phyloP scores from a whole-genome alignment of 306 rosid species.

The Boehmeria nivea region DNA sequence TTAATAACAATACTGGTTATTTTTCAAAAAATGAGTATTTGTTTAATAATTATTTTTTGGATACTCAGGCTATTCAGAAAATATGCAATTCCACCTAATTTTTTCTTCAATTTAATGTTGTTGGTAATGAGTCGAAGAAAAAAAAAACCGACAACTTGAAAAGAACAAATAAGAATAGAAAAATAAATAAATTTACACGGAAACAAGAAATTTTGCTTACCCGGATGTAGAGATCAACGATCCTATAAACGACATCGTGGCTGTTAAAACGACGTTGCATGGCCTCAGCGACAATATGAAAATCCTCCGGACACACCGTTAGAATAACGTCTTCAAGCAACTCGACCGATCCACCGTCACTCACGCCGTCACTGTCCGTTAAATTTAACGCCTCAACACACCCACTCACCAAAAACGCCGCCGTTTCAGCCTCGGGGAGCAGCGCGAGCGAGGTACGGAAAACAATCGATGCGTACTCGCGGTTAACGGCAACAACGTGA shows the following conservation, averaged over 20 bases:
- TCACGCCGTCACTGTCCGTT: constrained; percentile 16
- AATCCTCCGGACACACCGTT: constrained; percentile 41
- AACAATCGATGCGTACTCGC: constrained; percentile 45
- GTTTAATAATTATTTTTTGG: too few relatives aligned
- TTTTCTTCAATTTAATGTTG: too few relatives aligned
- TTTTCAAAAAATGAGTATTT: too few relatives aligned
- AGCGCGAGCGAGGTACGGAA: constrained; percentile 61
- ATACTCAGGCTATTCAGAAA: too few relatives aligned
- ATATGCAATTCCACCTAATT: too few relatives aligned
- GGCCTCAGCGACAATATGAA: constrained; percentile 45
- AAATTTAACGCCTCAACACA: constrained; percentile 56
- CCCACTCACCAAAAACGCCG: constrained; percentile 51
- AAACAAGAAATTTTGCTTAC: constrained; percentile 25
- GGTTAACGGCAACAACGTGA: constrained; percentile 37
- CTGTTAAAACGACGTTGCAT: constrained; percentile 36
- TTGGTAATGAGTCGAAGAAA: too few relatives aligned
- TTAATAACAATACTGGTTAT: too few relatives aligned
- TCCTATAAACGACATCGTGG: constrained; percentile 63
- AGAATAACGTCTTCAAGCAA: constrained; percentile 37
- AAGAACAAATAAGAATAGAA: too few relatives aligned
- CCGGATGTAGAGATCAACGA: constrained; percentile 55
- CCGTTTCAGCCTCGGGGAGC: constrained; percentile 89
- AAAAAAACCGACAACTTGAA: too few relatives aligned
- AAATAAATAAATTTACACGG: too few relatives aligned
- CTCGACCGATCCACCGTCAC: constrained; percentile 12